Evolutionary conservation across 169 alveolate species (phyloP), one percentile per base, ranked within the genome.

Genomic region (Blepharisma undulans): DNA sequence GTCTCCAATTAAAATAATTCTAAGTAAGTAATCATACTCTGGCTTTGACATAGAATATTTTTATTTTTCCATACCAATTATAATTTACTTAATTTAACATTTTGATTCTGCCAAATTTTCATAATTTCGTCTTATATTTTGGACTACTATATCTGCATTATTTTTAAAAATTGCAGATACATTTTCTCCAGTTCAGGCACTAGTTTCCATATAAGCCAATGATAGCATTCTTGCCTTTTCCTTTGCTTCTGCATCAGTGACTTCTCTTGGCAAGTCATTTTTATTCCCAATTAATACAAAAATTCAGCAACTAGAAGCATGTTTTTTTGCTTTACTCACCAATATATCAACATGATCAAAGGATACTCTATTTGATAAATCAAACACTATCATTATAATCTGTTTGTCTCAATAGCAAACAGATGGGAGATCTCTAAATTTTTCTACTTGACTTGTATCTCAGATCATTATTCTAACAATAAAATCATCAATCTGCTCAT

Each of bases 241-340:
- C 76, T 29, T 30, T 82, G 99, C 99, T 93, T 98, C 99, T 79
- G 98, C 98, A 79, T 94, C 95, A 27, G 98, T 97, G 32, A 99
- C 99, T 93, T 97, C 98, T 93, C 99, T 96, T 77, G 98, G 93
- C 84, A 98, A 96, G 93, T 99, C 99, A 88, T 97, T 92, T 94
- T 99, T 99, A 93, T 99, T 98, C 48, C 99, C 99, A 79, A 99
- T 98, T 71, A 98, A 96, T 77, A 99, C 96, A 79, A 97, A 98
- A 30, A 98, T 96, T 98, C 98, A 97, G 91, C 98, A 97, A 30
- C 98, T 98, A 76, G 98, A 97, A 32, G 99, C 97, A 92, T 98
- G 97, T 87, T 98, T 98, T 71, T 98, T 97, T 27, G 98, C 99
- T 92, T 98, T 99, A 59, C 96, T 98, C 71, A 98, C 92, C 99